These are phyloP conservation scores for Aspergillus jensenii DNA, from an alignment of 2,329 filamentous ascomycete genomes.

Conservation along the genomic window DNA sequence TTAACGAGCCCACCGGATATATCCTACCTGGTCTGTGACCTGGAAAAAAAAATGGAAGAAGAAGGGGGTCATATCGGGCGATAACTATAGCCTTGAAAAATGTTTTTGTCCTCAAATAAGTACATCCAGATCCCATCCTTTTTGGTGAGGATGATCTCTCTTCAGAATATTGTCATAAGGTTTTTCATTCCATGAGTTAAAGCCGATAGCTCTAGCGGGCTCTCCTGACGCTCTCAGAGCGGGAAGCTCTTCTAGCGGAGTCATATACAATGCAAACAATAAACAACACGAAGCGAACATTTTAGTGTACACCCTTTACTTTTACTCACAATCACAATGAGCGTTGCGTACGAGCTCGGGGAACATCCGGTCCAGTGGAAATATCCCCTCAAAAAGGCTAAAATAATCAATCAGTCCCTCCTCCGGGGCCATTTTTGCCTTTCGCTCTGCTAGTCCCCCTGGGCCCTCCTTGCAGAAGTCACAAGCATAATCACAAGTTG, in stretches of 20 bases:
- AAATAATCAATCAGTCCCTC: constrained; percentile 13
- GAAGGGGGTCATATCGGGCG: not conserved
- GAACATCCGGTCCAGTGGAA: constrained; percentile 19
- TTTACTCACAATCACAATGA: not conserved
- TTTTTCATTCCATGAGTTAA: not conserved
- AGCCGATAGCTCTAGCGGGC: not conserved
- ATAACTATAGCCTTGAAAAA: not conserved
- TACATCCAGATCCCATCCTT: not conserved
- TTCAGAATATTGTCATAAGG: not conserved
- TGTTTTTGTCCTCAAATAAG: not conserved
- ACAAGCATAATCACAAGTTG: constrained; percentile 69
- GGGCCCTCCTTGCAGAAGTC: constrained; percentile 72
- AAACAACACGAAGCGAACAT: not conserved
- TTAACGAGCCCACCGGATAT: not conserved
- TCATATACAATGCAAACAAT: not conserved
- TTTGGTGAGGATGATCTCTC: not conserved
- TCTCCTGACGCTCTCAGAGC: not conserved
- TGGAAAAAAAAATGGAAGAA: not conserved
- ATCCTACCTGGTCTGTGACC: not conserved
- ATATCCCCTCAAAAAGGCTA: constrained; percentile 2
- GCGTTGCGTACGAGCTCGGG: not conserved
- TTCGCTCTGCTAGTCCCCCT: constrained; percentile 57
- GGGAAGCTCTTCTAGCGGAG: not conserved
- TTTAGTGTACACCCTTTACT: not conserved
- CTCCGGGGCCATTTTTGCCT: constrained; percentile 37